Percentiles rank a stretch among this genome's conserved stretches.
Evolutionary conservation across 345 rosid species (phyloP).

Genomic region (Citrus australasica): DNA sequence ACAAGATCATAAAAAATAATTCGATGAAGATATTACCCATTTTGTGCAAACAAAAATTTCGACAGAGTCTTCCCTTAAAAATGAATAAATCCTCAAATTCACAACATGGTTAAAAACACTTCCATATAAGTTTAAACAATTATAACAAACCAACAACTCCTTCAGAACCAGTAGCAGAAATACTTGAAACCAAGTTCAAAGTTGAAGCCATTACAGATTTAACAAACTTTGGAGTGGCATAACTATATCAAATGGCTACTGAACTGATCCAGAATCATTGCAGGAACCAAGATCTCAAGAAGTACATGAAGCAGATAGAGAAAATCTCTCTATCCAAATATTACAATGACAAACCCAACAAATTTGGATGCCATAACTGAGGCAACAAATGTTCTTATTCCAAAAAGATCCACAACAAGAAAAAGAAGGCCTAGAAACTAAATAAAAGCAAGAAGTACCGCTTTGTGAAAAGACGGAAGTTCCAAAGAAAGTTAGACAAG

Average conservation of each 20-base stretch:
- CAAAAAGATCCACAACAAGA: accelerated
- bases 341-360: not conserved
- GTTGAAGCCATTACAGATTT: accelerated
- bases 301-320: no score
- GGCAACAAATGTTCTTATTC: accelerated
- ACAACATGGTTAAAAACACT: no score
- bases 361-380: not conserved
- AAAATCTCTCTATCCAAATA: not conserved
- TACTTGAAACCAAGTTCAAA: not conserved
- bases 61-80: no score
- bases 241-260: accelerated
- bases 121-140: no score
- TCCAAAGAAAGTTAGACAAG: not conserved
- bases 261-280: not conserved
- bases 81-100: no score
- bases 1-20: no score
- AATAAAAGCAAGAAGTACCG: accelerated
- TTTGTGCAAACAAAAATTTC: no score
- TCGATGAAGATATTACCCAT: no score
- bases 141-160: no score
- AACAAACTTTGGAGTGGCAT: not conserved
- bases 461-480: not conserved
- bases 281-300: not conserved
- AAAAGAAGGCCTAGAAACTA: not conserved
- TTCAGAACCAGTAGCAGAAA: not conserved